Evolutionary conservation across 164 flowering plant genomes (phyloP), one percentile per base, ranked within the genome.

Genomic region (Platanus orientalis): DNA sequence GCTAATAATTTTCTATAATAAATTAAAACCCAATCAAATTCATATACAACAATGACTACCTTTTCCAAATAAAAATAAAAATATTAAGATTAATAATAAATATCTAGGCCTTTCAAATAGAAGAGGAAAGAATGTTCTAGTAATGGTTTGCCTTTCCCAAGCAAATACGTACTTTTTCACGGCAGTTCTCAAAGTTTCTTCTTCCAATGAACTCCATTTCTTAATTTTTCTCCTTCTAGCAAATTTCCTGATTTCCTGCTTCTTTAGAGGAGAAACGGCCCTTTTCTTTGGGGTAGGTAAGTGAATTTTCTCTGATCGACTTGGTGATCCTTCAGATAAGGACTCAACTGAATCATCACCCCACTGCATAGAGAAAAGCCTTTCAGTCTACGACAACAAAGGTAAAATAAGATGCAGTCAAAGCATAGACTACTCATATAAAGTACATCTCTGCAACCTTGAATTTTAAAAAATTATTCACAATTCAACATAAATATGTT

Each of bases 181-280:
- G 14, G 78, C 93, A 30, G 64, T 61, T 64, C 86, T 75, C 69
- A 90, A 58, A 1, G 89, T 76, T 63, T 90, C 91, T 75, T 90
- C 95, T 67, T 90, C 97, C 52, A 59, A 9, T 25, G 68, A 17
- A 52, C 80, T 90, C 97, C 97, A 90, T 57, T 13, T 74, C 71
- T 57, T 86, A 13, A 1, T 40, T 48, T 34, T 64, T 73, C 92
- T 82, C 71, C 87, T 83, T 44, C 65, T 73, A 36, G 47, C 47
- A 55, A 77, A 11, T 53, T 68, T 78, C 24, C 50, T 25, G 1
- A 0, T 0, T 26, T 73, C 77, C 48, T 69, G 49, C 56, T 60
- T 72, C 61, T 69, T 75, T 69, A 88, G 62, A n/a, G 94, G 97
- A 56, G 90, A 83, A 48, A 76, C 54, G 10, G 6, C 54, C 27